phyloP scores from a whole-genome alignment of 805 yeast species.

The Saturnispora ahearnii region DNA sequence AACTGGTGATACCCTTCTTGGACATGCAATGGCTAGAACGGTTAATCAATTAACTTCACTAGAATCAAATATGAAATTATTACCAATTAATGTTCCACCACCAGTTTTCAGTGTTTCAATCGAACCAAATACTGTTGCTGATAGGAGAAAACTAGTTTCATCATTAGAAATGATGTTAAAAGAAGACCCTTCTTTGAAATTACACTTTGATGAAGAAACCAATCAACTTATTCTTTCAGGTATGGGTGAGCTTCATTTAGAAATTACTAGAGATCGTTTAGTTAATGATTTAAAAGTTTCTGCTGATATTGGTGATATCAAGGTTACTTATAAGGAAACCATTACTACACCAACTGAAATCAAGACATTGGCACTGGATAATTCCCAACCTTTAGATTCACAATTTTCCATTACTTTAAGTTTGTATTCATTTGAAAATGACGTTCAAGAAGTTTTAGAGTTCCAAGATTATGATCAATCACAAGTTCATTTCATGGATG shows the following conservation, averaged over 20 bases:
- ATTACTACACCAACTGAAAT: constrained; percentile 19
- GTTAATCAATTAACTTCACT: constrained; percentile 22
- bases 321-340: constrained; percentile 85
- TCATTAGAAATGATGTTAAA: constrained; percentile 58
- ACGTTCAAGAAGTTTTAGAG: constrained; percentile 21
- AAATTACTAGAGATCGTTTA: constrained; percentile 73
- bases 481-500: constrained; percentile 34
- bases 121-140: constrained; percentile 79
- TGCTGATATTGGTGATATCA: constrained; percentile 71
- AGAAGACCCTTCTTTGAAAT: constrained; percentile 84
- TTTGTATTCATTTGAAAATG: constrained; percentile 27
- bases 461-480: constrained; percentile 26
- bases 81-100: constrained; percentile 81
- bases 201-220: constrained; percentile 68
- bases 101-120: constrained; percentile 84
- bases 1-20: constrained; percentile 86
- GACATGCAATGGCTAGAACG: constrained; percentile 46
- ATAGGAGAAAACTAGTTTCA: constrained; percentile 60
- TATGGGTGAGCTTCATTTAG: constrained; percentile 95
- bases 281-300: constrained; percentile 76
- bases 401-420: constrained; percentile 20
- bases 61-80: constrained; percentile 40
- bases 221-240: constrained; percentile 88
- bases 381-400: constrained; percentile 15
- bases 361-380: background rate